Base-by-base conservation (phyloP, 495 filamentous ascomycete genomes). In the Halenospora varia region DNA sequence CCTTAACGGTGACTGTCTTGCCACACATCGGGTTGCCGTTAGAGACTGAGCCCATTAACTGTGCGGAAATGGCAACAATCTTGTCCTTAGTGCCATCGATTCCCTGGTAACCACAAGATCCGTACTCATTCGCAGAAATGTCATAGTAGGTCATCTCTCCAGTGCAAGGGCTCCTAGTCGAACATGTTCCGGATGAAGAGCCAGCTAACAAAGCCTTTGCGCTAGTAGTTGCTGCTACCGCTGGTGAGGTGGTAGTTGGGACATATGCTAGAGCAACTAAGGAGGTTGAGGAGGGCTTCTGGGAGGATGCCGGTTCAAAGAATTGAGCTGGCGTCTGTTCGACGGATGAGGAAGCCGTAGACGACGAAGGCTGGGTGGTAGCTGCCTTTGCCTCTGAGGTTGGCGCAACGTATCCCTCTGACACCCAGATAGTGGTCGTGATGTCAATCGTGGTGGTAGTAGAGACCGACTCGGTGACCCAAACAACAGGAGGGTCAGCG, bases 1-100 rank as follows among this genome's bases (percentile, higher is more conserved):
- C 46, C 20, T 58, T 70, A 73, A 92, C 79, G 40, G 78, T 83
- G 68, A 89, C 82, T 44, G 70, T 79, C 72, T 81, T 79, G 68
- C 82, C 84, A 71, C 89, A 93, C 71, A 78, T 79, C 40, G 75
- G 72, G 69, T 90, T 80, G 51, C 72, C 73, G 62, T 74, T 73
- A 24, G 74, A 64, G 51, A 77, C 75, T 49, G 74, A 73, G 57
- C 71, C 77, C 81, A 87, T 80, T 73, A 85, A 26, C 0, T 11
- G 41, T 10, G 53, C 39, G 0, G 63, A 52, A 24, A 68, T 51
- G 19, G 66, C 66, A 50, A 68, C 60, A n/a, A 68, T 51, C 10
- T 57, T 56, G 11, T 66, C 63, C 8, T 22, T 52, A 2, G 10
- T 17, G 19, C 61, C 66, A 49, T 65, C 56, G 17, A 19, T 58